These are phyloP conservation scores for Friedmanniomyces simplex DNA, from an alignment of 495 filamentous ascomycete genomes.

Conservation along the genomic window DNA sequence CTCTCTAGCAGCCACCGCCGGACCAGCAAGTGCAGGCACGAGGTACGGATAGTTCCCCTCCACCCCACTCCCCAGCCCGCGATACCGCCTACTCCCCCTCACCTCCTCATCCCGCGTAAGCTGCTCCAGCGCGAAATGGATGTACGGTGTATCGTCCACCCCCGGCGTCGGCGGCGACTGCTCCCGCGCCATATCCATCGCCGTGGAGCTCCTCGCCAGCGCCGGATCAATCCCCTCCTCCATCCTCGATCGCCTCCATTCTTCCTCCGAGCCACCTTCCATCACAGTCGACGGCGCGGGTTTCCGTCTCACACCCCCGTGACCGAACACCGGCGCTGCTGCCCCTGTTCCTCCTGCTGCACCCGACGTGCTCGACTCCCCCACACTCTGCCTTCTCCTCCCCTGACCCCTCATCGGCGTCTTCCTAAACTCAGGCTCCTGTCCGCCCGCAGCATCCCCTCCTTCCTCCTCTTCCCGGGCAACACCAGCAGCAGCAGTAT, in stretches of 20 bases:
- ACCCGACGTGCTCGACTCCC: not conserved
- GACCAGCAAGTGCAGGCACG: not conserved
- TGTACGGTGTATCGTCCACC: slow-evolving; percentile 57
- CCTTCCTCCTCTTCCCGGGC: not conserved
- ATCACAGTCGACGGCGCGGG: slow-evolving; percentile 20
- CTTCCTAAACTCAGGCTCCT: slow-evolving; percentile 17
- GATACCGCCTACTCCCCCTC: slow-evolving; percentile 15
- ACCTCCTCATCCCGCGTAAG: slow-evolving; percentile 56
- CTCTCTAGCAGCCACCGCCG: not conserved
- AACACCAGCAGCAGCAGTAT: no score
- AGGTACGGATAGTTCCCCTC: slow-evolving; percentile 9
- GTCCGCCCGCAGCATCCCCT: not conserved
- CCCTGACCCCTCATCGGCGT: slow-evolving; percentile 20
- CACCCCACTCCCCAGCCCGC: slow-evolving; percentile 6
- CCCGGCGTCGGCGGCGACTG: slow-evolving; percentile 48
- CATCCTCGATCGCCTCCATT: not conserved
- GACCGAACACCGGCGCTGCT: not conserved
- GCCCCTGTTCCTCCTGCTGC: no score
- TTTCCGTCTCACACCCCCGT: slow-evolving; percentile 17
- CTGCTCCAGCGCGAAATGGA: slow-evolving; percentile 64
- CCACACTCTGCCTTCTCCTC: slow-evolving; percentile 6
- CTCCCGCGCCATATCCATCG: slow-evolving; percentile 27
- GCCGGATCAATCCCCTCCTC: slow-evolving; percentile 5
- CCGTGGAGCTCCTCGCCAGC: slow-evolving; percentile 5
- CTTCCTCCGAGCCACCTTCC: slow-evolving; percentile 5